These are phyloP conservation scores for Yamadazyma diospyri DNA, from an alignment of 1,139 yeast genomes.

Conservation along the genomic window DNA sequence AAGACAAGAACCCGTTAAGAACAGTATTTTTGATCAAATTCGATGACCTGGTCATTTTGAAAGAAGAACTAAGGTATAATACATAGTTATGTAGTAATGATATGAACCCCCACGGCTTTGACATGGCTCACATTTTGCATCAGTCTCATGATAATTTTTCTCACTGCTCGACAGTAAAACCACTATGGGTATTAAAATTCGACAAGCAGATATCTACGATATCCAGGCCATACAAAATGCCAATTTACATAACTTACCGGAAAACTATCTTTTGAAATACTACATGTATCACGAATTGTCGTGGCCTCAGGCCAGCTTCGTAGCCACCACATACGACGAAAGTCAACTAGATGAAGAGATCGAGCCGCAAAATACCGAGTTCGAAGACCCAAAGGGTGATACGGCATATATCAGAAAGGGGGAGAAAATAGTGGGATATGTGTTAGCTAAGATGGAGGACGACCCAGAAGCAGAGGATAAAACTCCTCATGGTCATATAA, in stretches of 20 bases:
- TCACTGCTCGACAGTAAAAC: constrained; percentile 4
- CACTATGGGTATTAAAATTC: constrained; percentile 76
- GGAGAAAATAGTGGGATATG: constrained; percentile 90
- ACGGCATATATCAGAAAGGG: constrained; percentile 57
- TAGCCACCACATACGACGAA: constrained; percentile 71
- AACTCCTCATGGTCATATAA: constrained; percentile 89
- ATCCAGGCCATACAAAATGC: constrained; percentile 96
- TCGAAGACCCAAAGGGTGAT: constrained; percentile 47
- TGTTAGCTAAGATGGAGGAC: constrained; percentile 94
- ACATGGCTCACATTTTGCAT: too few relatives aligned
- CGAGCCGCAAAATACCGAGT: constrained; percentile 23
- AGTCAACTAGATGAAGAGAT: constrained; percentile 35
- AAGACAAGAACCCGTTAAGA: constrained; percentile 59
- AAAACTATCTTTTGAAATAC: constrained; percentile 87
- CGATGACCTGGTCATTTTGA: constrained; percentile 52
- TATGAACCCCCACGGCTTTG: too few relatives aligned
- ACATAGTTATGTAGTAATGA: neutral
- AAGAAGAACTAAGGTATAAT: constrained; percentile 35
- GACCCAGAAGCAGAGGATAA: constrained; percentile 73
- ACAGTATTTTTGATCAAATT: constrained; percentile 86
- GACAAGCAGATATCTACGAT: constrained; percentile 85
- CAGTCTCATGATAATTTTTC: constrained; percentile 1
- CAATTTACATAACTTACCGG: constrained; percentile 89
- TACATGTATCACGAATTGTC: constrained; percentile 90
- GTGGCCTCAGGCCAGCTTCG: constrained; percentile 98